Evolutionary conservation across 2,329 filamentous ascomycete species (phyloP).

Genomic region (Aspergillus calidoustus): DNA sequence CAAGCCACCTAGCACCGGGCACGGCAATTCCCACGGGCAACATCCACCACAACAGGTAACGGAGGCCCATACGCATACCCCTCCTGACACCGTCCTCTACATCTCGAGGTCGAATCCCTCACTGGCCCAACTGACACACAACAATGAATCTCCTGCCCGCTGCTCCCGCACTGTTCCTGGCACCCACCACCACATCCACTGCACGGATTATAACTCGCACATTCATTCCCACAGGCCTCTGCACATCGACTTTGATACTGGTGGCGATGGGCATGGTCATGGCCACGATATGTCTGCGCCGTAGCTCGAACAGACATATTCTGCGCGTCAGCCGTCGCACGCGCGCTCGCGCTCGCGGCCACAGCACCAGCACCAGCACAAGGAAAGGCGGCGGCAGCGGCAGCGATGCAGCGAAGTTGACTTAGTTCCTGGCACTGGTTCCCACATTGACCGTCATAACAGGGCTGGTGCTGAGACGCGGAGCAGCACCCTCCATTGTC

Average conservation of each 20-base stretch:
- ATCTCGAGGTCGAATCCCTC: background rate
- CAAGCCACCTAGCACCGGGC: too few relatives aligned
- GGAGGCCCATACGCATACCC: slow-evolving; percentile 21
- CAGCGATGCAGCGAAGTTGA: background rate
- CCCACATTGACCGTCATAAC: background rate
- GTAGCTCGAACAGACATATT: slow-evolving; percentile 2
- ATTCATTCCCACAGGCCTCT: background rate
- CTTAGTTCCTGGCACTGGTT: background rate
- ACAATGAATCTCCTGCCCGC: slow-evolving; percentile 6
- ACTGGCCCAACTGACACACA: slow-evolving; percentile 5
- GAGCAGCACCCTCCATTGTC: background rate
- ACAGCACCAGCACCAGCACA: background rate
- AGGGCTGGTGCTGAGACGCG: too few relatives aligned
- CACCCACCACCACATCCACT: background rate
- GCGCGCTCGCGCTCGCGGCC: background rate
- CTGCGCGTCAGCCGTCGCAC: background rate
- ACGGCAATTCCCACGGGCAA: slow-evolving; percentile 4
- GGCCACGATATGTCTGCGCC: background rate
- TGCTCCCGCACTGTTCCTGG: background rate
- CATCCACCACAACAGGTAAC: slow-evolving; percentile 17
- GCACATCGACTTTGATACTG: background rate
- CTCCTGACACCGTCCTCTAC: background rate
- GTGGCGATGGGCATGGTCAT: background rate
- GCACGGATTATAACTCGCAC: background rate
- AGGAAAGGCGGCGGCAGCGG: background rate